Evolutionary conservation across 768 basidiomycete species (phyloP).

Genomic region (Hortiboletus campestris): DNA sequence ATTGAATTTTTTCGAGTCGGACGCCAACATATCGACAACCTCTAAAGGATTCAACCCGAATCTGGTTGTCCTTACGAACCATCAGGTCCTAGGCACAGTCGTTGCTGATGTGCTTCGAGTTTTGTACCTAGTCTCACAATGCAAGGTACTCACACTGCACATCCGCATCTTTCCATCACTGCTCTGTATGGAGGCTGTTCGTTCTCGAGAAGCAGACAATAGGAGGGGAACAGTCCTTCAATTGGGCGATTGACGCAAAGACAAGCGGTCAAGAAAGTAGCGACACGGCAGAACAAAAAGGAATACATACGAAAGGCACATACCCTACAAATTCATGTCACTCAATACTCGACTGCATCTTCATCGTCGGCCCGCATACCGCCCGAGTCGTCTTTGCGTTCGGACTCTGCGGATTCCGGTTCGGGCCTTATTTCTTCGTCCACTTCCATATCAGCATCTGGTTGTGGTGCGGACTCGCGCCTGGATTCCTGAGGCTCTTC

Average conservation of each 20-base stretch:
- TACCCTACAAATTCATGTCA: conserved; percentile 23
- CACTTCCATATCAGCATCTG: conserved; percentile 35
- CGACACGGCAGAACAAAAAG: conserved; percentile 4
- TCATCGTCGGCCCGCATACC: conserved; percentile 69
- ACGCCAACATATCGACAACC: neutral
- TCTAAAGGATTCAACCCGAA: neutral
- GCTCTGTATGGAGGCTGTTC: neutral
- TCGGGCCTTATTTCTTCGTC: conserved; percentile 36
- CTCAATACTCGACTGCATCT: conserved; percentile 76
- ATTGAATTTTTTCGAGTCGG: neutral
- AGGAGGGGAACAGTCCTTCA: neutral
- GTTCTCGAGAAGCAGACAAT: neutral
- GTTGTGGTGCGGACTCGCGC: conserved; percentile 17
- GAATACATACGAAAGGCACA: conserved; percentile 27
- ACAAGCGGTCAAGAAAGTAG: conserved; percentile 21
- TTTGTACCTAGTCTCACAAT: neutral
- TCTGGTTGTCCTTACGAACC: neutral
- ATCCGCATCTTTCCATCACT: neutral
- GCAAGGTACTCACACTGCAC: neutral
- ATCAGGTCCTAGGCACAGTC: neutral
- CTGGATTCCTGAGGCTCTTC: conserved; percentile 23
- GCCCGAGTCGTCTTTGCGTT: conserved; percentile 53
- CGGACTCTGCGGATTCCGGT: conserved; percentile 37
- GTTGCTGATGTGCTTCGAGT: neutral
- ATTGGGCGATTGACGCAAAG: conserved; percentile 9